Conservation (phyloP, 306 rosid genomes). For the Quercus gilva region DNA sequence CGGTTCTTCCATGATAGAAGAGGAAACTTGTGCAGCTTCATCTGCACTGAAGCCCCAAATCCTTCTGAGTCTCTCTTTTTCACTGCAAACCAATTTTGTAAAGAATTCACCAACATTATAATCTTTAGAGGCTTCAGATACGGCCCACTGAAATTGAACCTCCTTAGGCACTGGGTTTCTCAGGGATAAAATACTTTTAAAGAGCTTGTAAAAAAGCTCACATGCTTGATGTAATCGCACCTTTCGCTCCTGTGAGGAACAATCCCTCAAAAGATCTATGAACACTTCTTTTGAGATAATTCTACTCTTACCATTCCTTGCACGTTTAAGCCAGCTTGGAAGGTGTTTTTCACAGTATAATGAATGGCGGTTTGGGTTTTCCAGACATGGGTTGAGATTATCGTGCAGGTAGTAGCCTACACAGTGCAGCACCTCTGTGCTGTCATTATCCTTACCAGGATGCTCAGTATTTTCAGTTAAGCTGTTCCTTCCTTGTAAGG, state of each 20-base stretch:
- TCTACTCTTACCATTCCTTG: constrained; percentile 97
- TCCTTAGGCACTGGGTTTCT: constrained; percentile 94
- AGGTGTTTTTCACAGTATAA: constrained; percentile 89
- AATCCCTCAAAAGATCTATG: constrained; percentile 75
- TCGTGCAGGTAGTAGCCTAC: constrained; percentile 67
- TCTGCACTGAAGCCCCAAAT: constrained; percentile 80
- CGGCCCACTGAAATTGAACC: constrained; percentile 96
- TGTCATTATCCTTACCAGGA: constrained; percentile 42
- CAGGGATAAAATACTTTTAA: constrained; percentile 85
- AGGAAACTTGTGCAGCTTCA: constrained; percentile 35
- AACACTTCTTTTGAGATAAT: constrained; percentile 91
- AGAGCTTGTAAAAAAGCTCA: constrained; percentile 91
- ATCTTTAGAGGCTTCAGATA: constrained; percentile 86
- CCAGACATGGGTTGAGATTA: constrained; percentile 64
- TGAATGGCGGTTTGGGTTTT: constrained; percentile 72
- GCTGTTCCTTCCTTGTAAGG: constrained; percentile 33
- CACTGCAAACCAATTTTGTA: constrained; percentile 65
- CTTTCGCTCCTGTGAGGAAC: constrained; percentile 63
- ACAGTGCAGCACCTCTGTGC: constrained; percentile 46
- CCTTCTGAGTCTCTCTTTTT: constrained; percentile 66
- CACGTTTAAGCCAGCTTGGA: constrained; percentile 99
- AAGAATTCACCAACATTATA: constrained; percentile 60
- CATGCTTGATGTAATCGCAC: constrained; percentile 80
- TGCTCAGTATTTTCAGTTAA: constrained; percentile 41
- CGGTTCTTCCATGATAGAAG: constrained; percentile 50